A percentile compares a stretch with the other conserved stretches of the same genome.
Evolutionary conservation across 2,329 filamentous ascomycete species (phyloP).

Genomic region (Hypoxylon sp.): DNA sequence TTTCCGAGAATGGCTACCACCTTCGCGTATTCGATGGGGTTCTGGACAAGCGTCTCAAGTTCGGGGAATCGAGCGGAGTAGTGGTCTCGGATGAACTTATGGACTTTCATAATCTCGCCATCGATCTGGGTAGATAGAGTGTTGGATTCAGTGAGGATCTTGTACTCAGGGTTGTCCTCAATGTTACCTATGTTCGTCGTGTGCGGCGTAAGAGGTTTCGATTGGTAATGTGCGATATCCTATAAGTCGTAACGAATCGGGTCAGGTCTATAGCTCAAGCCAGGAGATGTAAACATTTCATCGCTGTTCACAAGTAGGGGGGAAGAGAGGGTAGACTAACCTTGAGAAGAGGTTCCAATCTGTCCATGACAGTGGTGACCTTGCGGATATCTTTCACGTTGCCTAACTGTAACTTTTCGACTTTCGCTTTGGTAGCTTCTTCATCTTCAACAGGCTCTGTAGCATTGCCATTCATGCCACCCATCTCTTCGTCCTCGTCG

Average conservation of each 20-base stretch:
- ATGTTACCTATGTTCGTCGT: slow-evolving; percentile 79
- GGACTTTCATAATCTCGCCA: slow-evolving; percentile 88
- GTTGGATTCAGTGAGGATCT: slow-evolving; percentile 87
- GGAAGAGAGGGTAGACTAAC: slow-evolving; percentile 61
- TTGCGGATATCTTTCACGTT: slow-evolving; percentile 79
- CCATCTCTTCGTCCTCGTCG: slow-evolving; percentile 68
- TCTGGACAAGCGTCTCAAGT: slow-evolving; percentile 87
- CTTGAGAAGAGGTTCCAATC: slow-evolving; percentile 81
- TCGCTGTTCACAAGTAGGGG: slow-evolving; percentile 44
- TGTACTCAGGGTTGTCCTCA: slow-evolving; percentile 92
- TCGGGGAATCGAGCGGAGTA: slow-evolving; percentile 95
- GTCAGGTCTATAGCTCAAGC: slow-evolving; percentile 73
- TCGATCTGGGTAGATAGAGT: slow-evolving; percentile 91
- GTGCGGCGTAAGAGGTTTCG: slow-evolving; percentile 69
- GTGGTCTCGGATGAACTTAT: slow-evolving; percentile 96
- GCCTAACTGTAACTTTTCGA: slow-evolving; percentile 83
- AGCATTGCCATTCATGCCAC: slow-evolving; percentile 55
- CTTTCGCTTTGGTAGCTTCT: slow-evolving; percentile 76
- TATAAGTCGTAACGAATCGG: slow-evolving; percentile 62
- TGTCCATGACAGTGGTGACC: slow-evolving; percentile 83
- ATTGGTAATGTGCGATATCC: slow-evolving; percentile 83
- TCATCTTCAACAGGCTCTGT: slow-evolving; percentile 66
- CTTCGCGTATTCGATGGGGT: slow-evolving; percentile 93
- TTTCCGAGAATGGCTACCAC: slow-evolving; percentile 93
- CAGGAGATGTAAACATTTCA: slow-evolving; percentile 69